Conservation (phyloP, 75 land plant genomes). For the Pinus albicaulis region DNA sequence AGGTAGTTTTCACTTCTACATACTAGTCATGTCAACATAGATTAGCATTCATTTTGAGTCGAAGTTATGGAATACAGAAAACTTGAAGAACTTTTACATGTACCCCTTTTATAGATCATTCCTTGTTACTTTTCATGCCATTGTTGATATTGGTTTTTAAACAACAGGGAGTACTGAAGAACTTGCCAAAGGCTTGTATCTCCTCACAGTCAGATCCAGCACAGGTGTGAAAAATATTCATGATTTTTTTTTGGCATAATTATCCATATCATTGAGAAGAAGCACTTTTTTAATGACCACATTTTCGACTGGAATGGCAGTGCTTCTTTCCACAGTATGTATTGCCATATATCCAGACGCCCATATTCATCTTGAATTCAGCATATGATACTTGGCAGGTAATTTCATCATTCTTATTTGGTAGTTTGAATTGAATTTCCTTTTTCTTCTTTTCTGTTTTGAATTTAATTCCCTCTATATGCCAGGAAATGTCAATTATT, state of each 20-base stretch:
- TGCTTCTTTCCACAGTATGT: constrained; percentile 91
- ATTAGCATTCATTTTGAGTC: background rate
- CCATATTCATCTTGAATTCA: constrained; percentile 74
- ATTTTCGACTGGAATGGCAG: constrained; percentile 29
- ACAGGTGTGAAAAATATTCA: background rate
- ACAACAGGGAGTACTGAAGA: background rate
- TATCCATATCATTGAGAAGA: background rate
- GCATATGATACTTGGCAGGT: constrained; percentile 98
- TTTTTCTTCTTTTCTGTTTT: background rate
- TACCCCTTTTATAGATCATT: background rate
- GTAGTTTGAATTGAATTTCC: background rate
- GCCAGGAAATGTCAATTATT: background rate
- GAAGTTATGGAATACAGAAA: background rate
- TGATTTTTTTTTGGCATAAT: background rate
- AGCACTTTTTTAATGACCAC: background rate
- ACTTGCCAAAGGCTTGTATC: background rate
- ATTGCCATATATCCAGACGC: constrained; percentile 57
- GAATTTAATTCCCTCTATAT: background rate
- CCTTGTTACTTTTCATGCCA: background rate
- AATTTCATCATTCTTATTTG: constrained; percentile 4
- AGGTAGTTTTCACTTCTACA: too few relatives aligned
- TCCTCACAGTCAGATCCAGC: background rate
- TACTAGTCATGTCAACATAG: too few relatives aligned
- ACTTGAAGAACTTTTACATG: background rate
- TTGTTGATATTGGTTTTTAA: background rate